Percentiles rank a stretch among this genome's conserved stretches.
Evolutionary conservation across 2,329 filamentous ascomycete genomes (phyloP).

Genomic region (Botryotinia convoluta): DNA sequence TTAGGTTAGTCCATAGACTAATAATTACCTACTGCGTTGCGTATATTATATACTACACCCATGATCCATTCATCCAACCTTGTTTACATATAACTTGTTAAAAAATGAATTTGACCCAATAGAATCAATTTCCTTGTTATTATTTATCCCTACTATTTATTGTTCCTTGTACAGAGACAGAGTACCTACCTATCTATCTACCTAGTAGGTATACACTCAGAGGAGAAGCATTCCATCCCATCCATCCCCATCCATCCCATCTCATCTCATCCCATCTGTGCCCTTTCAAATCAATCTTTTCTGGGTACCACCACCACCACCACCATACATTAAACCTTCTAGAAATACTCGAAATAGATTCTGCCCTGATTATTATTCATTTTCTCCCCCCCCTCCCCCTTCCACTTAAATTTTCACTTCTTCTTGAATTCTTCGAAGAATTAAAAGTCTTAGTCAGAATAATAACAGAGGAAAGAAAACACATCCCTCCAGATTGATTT

Average conservation of each 20-base stretch:
- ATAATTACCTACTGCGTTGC: neutral
- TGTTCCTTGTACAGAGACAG: neutral
- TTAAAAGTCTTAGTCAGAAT: neutral
- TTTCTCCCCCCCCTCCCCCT: neutral
- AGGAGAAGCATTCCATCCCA: neutral
- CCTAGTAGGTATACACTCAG: neutral
- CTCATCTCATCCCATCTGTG: neutral
- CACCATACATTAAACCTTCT: neutral
- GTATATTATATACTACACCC: neutral
- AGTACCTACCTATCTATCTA: neutral
- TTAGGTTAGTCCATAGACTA: neutral
- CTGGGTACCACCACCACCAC: neutral
- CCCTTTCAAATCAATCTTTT: neutral
- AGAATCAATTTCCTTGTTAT: neutral
- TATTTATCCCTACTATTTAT: neutral
- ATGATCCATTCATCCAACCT: slow-evolving; percentile 1
- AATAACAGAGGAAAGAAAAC: neutral
- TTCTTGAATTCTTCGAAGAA: neutral
- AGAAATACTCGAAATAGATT: neutral
- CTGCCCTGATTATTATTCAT: neutral
- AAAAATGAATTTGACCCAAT: neutral
- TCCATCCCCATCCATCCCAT: neutral
- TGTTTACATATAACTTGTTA: neutral
- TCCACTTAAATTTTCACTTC: neutral
- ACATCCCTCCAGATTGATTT: neutral